Evolutionary conservation across 257 asterid species (phyloP).

Genomic region (Solanum okadae): DNA sequence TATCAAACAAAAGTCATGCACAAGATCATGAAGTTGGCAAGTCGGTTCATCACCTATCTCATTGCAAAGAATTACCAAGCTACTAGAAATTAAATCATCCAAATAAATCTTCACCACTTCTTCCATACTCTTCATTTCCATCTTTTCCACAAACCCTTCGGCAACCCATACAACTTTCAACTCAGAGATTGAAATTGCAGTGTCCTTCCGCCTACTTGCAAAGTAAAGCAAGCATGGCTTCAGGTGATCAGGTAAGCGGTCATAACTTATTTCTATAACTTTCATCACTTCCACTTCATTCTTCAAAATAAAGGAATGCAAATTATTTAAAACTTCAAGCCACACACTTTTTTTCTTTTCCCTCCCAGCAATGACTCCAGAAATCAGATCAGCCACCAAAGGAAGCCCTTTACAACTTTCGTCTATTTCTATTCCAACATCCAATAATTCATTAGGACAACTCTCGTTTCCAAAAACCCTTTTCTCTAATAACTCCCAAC

Average conservation of each 20-base stretch:
- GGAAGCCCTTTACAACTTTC: background rate
- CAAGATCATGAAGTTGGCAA: background rate
- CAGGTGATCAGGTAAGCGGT: background rate
- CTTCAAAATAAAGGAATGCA: background rate
- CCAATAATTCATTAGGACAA: background rate
- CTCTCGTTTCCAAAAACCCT: background rate
- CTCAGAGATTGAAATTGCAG: background rate
- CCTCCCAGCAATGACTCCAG: background rate
- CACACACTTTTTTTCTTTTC: background rate
- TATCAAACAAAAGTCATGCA: background rate
- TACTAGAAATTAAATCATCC: background rate
- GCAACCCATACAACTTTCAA: accelerated
- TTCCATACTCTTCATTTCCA: background rate
- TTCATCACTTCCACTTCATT: background rate
- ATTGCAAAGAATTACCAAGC: background rate
- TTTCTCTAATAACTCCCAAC: background rate
- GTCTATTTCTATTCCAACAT: background rate
- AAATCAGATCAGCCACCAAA: background rate
- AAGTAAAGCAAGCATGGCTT: background rate
- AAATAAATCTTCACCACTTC: background rate
- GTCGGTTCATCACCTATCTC: accelerated
- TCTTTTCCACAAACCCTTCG: background rate
- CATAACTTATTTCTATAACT: background rate
- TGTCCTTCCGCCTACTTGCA: background rate
- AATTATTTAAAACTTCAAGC: background rate